Evolutionary conservation across 176 grass and related monocot species (phyloP), one percentile per base, ranked within the genome.

Genomic region (Ananas comosus): DNA sequence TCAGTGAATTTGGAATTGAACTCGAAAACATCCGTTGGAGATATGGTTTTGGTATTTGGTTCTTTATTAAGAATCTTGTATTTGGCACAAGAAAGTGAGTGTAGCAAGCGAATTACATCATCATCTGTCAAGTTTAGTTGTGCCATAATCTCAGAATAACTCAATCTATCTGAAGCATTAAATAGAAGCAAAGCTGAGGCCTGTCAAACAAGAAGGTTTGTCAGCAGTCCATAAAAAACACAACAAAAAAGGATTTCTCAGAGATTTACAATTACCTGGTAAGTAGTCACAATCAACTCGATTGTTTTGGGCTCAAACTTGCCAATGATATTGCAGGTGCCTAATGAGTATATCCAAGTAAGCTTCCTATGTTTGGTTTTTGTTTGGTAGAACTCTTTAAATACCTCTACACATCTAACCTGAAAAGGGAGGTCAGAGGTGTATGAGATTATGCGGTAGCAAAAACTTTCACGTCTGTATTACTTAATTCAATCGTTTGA

Each of bases 31-130:
- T 97, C 89, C 5, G 71, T 90, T 17, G 83, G 77, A 3, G 86
- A 92, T 50, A 97, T 97, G 59, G 77, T 64, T 79, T 91, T 92
- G 16, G 87, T 92, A 80, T 83, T 84, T 67, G 89, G 89, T 47
- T 90, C 89, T 63, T 97, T 97, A 65, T 76, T 92, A 56, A 97
- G 86, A 80, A 97, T 97, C 78, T 97, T 97, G 79, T 97, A 97
- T 67, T 90, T 97, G 0, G 93, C 93, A 14, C 93, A 97, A 61
- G 89, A 97, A 23, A 97, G 93, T 68, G 89, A 97, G 78, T 99
- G 94, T 12, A 99, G 94, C 82, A 99, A 78, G 74, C 94, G 86
- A 48, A 93, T 81, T 33, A 99, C 90, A 82, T 99, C 94, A 84
- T 97, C 94, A 64, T 97, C 94, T 12, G 89, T 85, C 64, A 97